Conservation (phyloP, 2,329 filamentous ascomycete genomes). For the Penicillium sp. region DNA sequence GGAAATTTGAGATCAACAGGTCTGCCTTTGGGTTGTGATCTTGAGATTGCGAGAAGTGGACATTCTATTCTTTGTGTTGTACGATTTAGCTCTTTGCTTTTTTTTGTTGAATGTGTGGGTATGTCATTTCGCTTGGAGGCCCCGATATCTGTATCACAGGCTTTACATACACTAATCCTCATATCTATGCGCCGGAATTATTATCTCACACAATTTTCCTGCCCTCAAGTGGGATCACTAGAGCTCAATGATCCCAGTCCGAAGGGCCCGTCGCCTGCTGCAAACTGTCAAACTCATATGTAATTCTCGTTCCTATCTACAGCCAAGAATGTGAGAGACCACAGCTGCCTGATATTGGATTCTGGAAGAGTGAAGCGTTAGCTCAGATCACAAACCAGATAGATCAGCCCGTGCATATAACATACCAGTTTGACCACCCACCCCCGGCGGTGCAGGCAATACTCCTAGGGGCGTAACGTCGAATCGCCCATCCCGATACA, state of each 20-base stretch:
- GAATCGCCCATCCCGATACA: constrained; percentile 53
- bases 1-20: constrained; percentile 59
- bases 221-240: not conserved
- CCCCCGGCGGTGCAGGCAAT: constrained; percentile 51
- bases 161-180: too few species aligned
- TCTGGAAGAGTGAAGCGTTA: not conserved
- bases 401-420: not conserved
- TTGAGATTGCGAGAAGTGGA: not conserved
- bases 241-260: not conserved
- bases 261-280: not conserved
- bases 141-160: too few species aligned
- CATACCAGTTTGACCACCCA: constrained; percentile 39
- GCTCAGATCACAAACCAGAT: not conserved
- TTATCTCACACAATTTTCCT: too few species aligned
- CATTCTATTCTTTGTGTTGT: not conserved
- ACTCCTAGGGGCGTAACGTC: constrained; percentile 54
- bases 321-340: constrained; percentile 1
- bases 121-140: not conserved
- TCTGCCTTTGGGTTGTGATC: not conserved
- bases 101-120: not conserved
- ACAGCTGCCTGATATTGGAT: constrained; percentile 1
- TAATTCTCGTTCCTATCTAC: not conserved
- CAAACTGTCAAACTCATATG: not conserved
- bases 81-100: constrained; percentile 3
- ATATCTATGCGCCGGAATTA: too few species aligned